Evolutionary conservation across 2,329 filamentous ascomycete species (phyloP).

Genomic region (Epichloe sibirici): DNA sequence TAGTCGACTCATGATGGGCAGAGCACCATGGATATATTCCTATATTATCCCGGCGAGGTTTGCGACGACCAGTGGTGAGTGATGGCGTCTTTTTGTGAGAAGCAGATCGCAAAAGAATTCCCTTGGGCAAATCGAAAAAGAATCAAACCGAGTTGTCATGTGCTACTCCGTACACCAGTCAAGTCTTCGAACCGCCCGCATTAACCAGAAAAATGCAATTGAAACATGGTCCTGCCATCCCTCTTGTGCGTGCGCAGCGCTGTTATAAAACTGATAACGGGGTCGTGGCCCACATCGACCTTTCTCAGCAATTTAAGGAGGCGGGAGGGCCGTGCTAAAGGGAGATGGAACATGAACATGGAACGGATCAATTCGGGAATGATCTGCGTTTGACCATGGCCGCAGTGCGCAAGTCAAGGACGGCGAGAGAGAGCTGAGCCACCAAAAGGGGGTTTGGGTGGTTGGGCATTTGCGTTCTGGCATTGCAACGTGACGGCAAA

Average conservation of each 20-base stretch:
- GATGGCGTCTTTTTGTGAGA: background rate
- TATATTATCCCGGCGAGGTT: background rate
- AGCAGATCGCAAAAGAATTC: background rate
- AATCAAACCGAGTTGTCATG: background rate
- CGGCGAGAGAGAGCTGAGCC: too few relatives aligned
- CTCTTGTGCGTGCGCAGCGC: background rate
- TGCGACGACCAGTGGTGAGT: background rate
- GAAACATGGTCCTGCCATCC: background rate
- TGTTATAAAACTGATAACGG: background rate
- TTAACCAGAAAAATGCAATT: background rate
- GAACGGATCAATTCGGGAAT: too few relatives aligned
- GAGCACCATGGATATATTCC: background rate
- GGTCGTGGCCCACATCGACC: background rate
- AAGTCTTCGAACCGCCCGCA: background rate
- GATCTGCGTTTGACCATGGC: too few relatives aligned
- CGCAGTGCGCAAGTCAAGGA: too few relatives aligned
- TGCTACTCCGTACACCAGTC: background rate
- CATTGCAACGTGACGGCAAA: constrained; percentile 1
- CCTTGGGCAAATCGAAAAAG: background rate
- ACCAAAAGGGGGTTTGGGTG: too few relatives aligned
- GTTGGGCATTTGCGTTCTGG: background rate
- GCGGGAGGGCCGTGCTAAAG: constrained; percentile 2
- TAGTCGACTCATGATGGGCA: constrained; percentile 9
- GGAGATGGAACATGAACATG: background rate
- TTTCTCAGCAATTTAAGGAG: background rate